Conservation (phyloP, 2,329 filamentous ascomycete genomes). For the Phyllosticta capitalensis region DNA sequence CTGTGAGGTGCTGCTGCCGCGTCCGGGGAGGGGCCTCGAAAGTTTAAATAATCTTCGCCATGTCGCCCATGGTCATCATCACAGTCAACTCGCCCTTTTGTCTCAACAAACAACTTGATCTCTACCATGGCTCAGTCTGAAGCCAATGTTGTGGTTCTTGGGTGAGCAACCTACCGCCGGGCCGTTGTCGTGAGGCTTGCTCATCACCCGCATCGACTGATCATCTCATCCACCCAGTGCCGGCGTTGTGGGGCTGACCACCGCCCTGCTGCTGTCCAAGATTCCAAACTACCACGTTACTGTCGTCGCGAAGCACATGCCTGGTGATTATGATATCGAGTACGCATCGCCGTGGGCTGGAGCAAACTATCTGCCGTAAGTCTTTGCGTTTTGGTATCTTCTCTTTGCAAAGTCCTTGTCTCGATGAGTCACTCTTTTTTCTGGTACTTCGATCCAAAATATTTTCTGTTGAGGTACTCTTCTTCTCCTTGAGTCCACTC, state of each 20-base stretch:
- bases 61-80: background rate
- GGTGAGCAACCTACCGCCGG: conserved; percentile 26
- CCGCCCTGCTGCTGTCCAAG: conserved; percentile 51
- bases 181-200: background rate
- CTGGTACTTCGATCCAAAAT: background rate
- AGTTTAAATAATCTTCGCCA: no score
- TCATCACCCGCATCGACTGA: background rate
- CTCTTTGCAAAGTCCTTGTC: background rate
- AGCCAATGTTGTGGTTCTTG: conserved; percentile 37
- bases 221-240: conserved; percentile 36
- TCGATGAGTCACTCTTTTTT: background rate
- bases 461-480: no score
- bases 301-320: conserved; percentile 79
- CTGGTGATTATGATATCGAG: conserved; percentile 83
- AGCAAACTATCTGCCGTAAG: conserved; percentile 59
- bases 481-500: background rate
- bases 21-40: background rate
- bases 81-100: no score
- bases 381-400: background rate
- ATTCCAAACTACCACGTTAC: conserved; percentile 52
- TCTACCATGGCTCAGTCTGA: conserved; percentile 1
- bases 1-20: conserved; percentile 11
- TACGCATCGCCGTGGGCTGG: conserved; percentile 87
- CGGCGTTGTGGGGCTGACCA: conserved; percentile 57
- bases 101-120: no score